A percentile compares a stretch with the other conserved stretches of the same genome.
Conservation (phyloP, 345 rosid species). For the thale cress (Arabidopsis thaliana) region DNA sequence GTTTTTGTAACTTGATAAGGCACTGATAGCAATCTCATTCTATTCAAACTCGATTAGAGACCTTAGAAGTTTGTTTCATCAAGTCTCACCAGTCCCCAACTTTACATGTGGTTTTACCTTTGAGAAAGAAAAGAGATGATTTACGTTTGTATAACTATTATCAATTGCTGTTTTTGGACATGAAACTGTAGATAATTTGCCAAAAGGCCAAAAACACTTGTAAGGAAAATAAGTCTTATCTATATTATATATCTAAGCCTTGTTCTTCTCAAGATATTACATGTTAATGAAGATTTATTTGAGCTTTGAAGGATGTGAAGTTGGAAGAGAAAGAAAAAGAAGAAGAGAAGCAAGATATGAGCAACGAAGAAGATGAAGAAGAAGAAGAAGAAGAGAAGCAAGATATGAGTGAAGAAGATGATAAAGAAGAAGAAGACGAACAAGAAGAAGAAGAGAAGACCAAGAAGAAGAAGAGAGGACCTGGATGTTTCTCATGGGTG, state of each 20-base stretch:
- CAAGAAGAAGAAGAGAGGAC: constrained; percentile 45
- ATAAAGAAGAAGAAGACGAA: constrained; percentile 30
- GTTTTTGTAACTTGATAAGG: neutral
- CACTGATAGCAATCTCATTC: neutral
- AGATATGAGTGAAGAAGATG: constrained; percentile 26
- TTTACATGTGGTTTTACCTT: constrained; percentile 1
- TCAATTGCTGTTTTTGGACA: constrained; percentile 1
- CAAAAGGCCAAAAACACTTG: constrained; percentile 17
- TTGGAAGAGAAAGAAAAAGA: constrained; percentile 42
- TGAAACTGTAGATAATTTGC: constrained; percentile 3
- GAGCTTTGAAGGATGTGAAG: constrained; percentile 45
- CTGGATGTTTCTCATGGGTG: constrained; percentile 77
- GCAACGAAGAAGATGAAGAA: constrained; percentile 27
- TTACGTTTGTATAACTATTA: neutral
- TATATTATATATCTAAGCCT: neutral
- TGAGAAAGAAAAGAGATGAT: neutral
- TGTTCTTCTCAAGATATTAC: constrained; percentile 1
- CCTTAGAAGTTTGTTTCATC: neutral
- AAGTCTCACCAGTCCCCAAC: neutral
- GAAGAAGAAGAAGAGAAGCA: constrained; percentile 35
- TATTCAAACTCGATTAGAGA: neutral
- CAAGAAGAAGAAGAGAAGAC: constrained; percentile 23
- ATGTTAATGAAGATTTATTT: neutral
- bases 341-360: constrained; percentile 23
- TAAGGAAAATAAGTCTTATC: neutral